Evolutionary conservation across 768 basidiomycete genomes (phyloP).

Genomic region (Panaeolus papilionaceus): DNA sequence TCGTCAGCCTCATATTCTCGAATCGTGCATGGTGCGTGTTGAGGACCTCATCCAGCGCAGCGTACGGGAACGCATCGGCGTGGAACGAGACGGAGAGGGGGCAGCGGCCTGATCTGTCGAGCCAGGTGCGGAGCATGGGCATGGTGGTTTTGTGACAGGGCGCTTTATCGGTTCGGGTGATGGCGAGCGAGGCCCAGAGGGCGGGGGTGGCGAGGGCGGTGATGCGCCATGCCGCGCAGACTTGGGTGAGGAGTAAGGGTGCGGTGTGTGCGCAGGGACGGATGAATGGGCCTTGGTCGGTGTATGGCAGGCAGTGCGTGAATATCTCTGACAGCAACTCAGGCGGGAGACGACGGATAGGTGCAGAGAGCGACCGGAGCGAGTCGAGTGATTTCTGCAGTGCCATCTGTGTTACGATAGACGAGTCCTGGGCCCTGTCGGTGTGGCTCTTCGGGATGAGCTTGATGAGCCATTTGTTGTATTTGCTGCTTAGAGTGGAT

Average conservation of each 20-base stretch:
- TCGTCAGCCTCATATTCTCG: not conserved
- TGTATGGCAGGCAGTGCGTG: slow-evolving; percentile 25
- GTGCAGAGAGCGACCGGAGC: slow-evolving; percentile 14
- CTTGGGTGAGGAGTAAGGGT: slow-evolving; percentile 30
- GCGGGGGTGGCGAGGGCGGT: slow-evolving; percentile 34
- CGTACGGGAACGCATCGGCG: slow-evolving; percentile 23
- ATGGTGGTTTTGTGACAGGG: not conserved
- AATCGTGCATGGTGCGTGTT: not conserved
- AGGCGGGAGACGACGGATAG: slow-evolving; percentile 32
- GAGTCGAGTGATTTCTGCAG: not conserved
- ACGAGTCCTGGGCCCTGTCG: not conserved
- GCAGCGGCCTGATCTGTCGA: slow-evolving; percentile 25
- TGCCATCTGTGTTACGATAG: not conserved
- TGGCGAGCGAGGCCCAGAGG: slow-evolving; percentile 35
- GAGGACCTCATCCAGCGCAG: slow-evolving; percentile 14
- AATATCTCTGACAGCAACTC: slow-evolving; percentile 35
- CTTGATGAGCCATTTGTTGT: not conserved
- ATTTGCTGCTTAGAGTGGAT: not conserved
- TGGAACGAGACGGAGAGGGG: slow-evolving; percentile 29
- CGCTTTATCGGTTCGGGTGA: slow-evolving; percentile 5
- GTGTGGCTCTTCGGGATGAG: slow-evolving; percentile 8
- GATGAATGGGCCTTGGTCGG: slow-evolving; percentile 20
- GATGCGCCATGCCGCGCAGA: slow-evolving; percentile 37
- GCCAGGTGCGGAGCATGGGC: not conserved
- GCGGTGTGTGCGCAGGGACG: slow-evolving; percentile 21